Evolutionary conservation across 1,139 yeast species (phyloP).

Genomic region (Yamadazyma friedrichii): DNA sequence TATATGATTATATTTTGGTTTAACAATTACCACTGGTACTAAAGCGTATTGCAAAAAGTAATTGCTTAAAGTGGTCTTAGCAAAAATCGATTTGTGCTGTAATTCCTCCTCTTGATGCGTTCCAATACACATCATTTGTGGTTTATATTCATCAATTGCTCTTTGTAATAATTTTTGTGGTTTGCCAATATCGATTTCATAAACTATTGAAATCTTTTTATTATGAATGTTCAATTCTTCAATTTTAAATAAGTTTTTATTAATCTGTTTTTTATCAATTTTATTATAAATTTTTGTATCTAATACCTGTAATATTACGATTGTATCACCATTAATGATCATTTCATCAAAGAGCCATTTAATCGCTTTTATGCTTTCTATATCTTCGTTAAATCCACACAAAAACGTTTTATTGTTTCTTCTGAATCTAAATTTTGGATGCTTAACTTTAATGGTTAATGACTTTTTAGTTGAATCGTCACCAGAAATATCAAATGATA

Average conservation of each 20-base stretch:
- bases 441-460: constrained; percentile 54
- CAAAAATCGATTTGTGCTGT: constrained; percentile 46
- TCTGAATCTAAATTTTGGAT: constrained; percentile 52
- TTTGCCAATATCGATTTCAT: constrained; percentile 63
- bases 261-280: constrained; percentile 33
- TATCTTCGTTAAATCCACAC: constrained; percentile 59
- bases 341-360: constrained; percentile 68
- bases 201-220: constrained; percentile 52
- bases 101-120: constrained; percentile 43
- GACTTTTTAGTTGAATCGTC: constrained; percentile 44
- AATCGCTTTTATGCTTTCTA: constrained; percentile 57
- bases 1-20: constrained; percentile 49
- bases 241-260: constrained; percentile 37
- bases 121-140: constrained; percentile 66
- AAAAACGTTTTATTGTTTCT: constrained; percentile 62
- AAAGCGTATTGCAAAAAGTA: constrained; percentile 65
- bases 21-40: constrained; percentile 67
- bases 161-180: constrained; percentile 53
- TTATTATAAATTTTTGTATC: constrained; percentile 36
- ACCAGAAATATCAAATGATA: constrained; percentile 52
- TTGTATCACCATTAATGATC: constrained; percentile 62
- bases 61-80: constrained; percentile 53
- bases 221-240: constrained; percentile 46
- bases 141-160: constrained; percentile 61
- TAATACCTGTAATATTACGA: constrained; percentile 59